Evolutionary conservation across 345 rosid genomes (phyloP).

Genomic region (Eucalyptus tenuipes): DNA sequence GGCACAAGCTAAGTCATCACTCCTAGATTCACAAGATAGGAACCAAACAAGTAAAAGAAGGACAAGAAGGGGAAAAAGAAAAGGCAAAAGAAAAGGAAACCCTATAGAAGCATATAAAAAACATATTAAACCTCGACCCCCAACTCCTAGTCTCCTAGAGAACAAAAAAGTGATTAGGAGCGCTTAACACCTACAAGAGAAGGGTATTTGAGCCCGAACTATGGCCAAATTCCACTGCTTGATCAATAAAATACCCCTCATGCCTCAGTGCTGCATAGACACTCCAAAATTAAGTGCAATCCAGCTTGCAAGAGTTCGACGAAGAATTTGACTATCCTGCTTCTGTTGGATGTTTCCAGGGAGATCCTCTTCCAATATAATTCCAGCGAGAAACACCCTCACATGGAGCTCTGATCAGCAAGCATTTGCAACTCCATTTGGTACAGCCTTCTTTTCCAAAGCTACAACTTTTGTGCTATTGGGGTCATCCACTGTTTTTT

Average conservation of each 20-base stretch:
- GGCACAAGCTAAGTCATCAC: background rate
- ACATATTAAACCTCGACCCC: background rate
- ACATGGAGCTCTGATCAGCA: background rate
- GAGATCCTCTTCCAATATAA: background rate
- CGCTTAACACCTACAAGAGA: background rate
- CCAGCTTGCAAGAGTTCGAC: background rate
- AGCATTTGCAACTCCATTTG: constrained; percentile 6
- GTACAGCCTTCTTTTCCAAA: background rate
- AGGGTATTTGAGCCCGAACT: background rate
- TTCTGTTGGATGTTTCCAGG: background rate
- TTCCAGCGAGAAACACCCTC: background rate
- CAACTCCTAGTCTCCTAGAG: background rate
- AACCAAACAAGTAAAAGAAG: background rate
- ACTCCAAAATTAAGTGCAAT: background rate
- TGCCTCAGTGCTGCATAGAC: background rate
- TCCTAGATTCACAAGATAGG: background rate
- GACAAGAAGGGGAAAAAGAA: background rate
- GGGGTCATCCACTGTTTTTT: background rate
- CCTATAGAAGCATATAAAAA: background rate
- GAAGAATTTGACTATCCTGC: background rate
- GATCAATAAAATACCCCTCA: background rate
- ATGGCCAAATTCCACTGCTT: background rate
- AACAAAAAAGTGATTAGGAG: background rate
- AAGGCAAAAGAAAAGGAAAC: background rate
- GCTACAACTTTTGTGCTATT: background rate